Conservation (phyloP, 2,329 filamentous ascomycete species). For the Aspergillus chevalieri region DNA sequence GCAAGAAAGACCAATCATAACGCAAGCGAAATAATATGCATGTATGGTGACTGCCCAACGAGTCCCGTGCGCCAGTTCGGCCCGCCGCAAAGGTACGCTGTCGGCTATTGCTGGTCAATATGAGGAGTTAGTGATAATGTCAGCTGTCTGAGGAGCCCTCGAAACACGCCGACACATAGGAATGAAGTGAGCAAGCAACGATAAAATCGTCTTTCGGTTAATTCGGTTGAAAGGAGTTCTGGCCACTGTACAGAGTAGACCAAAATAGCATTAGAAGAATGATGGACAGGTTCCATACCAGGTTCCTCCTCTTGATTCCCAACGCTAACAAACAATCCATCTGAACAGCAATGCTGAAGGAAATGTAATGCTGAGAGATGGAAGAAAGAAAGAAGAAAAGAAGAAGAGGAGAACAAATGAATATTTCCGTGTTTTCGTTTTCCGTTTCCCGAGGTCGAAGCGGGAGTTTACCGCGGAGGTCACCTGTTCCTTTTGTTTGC, state of each 20-base stretch:
- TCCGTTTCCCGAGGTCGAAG: background rate
- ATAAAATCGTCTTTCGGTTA: background rate
- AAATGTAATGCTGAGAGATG: background rate
- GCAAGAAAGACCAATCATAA: too few relatives aligned
- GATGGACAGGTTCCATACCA: background rate
- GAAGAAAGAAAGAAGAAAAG: background rate
- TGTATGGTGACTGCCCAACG: background rate
- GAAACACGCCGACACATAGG: background rate
- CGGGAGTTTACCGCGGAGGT: background rate
- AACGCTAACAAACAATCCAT: background rate
- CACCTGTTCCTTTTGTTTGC: background rate
- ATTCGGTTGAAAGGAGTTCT: background rate
- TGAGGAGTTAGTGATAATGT: background rate
- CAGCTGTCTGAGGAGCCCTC: background rate
- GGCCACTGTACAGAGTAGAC: background rate
- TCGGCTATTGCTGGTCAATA: background rate
- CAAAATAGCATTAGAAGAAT: background rate
- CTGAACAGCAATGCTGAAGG: background rate
- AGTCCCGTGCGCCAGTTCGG: background rate
- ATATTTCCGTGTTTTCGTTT: background rate
- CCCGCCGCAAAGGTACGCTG: too few relatives aligned
- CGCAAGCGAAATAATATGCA: background rate
- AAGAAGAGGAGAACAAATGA: background rate
- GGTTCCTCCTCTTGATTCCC: background rate
- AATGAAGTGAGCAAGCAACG: background rate